phyloP scores from a whole-genome alignment of 305 asterid species.

The Fraxinus velutina region DNA sequence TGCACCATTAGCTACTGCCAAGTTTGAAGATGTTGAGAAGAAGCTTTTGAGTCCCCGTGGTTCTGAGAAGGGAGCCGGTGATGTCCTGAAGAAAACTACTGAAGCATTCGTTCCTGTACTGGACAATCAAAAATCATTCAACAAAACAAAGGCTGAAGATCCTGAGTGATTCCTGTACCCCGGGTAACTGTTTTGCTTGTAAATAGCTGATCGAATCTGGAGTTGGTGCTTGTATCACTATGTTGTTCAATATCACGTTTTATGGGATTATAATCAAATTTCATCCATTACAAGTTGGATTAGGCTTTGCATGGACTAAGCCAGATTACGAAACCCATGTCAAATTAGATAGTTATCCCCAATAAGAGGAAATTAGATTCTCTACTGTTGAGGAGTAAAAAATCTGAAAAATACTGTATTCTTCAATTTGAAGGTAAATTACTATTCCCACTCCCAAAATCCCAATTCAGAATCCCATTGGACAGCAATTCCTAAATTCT shows the following conservation, averaged over 20 bases:
- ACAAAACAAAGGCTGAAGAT: conserved; percentile 35
- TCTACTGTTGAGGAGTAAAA: no score
- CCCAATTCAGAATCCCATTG: background rate
- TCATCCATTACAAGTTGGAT: background rate
- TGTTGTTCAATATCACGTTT: background rate
- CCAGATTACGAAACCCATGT: no score
- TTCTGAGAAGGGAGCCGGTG: conserved; percentile 35
- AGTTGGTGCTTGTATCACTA: background rate
- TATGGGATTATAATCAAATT: background rate
- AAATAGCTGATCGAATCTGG: background rate
- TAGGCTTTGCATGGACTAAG: background rate
- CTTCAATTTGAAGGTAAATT: no score
- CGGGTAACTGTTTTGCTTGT: background rate
- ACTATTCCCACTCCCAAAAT: background rate
- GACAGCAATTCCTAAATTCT: background rate
- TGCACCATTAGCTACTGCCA: conserved; percentile 62
- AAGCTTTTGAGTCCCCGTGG: conserved; percentile 52
- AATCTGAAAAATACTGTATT: no score
- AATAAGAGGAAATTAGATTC: background rate
- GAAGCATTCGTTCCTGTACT: conserved; percentile 45
- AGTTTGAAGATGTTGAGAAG: conserved; percentile 67
- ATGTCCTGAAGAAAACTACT: conserved; percentile 44
- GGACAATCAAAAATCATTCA: conserved; percentile 44
- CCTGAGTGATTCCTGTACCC: conserved; percentile 15
- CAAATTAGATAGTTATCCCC: background rate